phyloP scores from a whole-genome alignment of 371 early-diverging fungal species.

The Mortierella sp. region DNA sequence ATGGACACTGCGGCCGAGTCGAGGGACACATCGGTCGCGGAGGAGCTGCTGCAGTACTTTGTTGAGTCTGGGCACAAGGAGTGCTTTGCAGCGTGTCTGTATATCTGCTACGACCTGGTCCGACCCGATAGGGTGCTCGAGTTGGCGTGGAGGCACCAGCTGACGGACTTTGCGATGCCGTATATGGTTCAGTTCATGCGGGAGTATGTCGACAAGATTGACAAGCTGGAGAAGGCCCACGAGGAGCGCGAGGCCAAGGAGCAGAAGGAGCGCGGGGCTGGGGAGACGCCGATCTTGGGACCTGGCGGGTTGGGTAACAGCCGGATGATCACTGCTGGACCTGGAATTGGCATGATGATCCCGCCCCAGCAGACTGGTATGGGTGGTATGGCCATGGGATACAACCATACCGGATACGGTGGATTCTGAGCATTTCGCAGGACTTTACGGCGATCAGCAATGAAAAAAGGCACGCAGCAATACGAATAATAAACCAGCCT shows the following conservation, averaged over 20 bases:
- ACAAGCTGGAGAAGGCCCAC: conserved; percentile 53
- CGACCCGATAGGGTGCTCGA: conserved; percentile 96
- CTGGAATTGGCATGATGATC: conserved; percentile 39
- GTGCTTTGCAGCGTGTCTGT: conserved; percentile 94
- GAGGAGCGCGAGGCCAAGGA: conserved; percentile 46
- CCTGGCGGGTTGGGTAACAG: conserved; percentile 57
- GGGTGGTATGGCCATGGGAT: conserved; percentile 34
- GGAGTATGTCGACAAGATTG: conserved; percentile 82
- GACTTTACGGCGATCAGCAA: neutral
- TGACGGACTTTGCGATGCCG: conserved; percentile 96
- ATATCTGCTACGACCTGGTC: conserved; percentile 93
- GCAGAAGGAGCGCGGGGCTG: conserved; percentile 36
- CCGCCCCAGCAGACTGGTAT: conserved; percentile 41
- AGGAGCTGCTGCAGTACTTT: conserved; percentile 95
- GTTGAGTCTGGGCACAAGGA: conserved; percentile 90
- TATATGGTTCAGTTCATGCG: conserved; percentile 92
- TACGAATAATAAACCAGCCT: too few species aligned
- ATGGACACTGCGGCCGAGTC: conserved; percentile 97
- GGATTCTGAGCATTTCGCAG: neutral
- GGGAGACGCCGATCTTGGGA: conserved; percentile 43
- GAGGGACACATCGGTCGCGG: conserved; percentile 86
- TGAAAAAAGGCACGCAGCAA: neutral
- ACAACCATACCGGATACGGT: neutral
- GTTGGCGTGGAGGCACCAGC: conserved; percentile 89
- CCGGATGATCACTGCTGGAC: conserved; percentile 58